phyloP scores from a whole-genome alignment of 371 early-diverging fungal genomes.

The Furculomyces boomerangus region DNA sequence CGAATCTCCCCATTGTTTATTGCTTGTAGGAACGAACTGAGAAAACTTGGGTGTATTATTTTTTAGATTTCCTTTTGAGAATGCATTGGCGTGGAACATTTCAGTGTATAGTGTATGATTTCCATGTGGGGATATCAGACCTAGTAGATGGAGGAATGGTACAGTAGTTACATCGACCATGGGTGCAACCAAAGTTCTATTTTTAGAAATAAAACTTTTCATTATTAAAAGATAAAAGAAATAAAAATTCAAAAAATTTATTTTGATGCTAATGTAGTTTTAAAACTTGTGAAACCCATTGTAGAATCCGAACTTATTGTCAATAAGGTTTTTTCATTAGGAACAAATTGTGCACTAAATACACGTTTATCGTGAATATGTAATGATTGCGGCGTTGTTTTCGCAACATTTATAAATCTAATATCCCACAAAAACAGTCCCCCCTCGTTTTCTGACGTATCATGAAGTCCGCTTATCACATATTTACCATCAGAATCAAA shows the following conservation, averaged over 20 bases:
- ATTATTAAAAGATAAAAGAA: not conserved
- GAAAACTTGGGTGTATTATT: slow-evolving; percentile 4
- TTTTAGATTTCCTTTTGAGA: slow-evolving; percentile 20
- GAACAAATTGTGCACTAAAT: not conserved
- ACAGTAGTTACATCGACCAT: slow-evolving; percentile 64
- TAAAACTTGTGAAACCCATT: not conserved
- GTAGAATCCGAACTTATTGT: slow-evolving; percentile 1
- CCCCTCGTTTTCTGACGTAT: slow-evolving; percentile 2
- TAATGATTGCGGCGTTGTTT: slow-evolving; percentile 1
- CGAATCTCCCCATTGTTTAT: slow-evolving; percentile 12
- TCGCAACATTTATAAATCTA: slow-evolving; percentile 1
- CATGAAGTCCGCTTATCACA: slow-evolving; percentile 1
- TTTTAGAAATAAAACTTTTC: not conserved
- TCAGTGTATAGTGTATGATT: slow-evolving; percentile 50
- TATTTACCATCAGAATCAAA: slow-evolving; percentile 2
- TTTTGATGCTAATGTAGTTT: not conserved
- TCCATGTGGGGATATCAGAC: slow-evolving; percentile 37
- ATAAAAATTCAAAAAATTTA: not conserved
- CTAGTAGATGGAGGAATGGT: slow-evolving; percentile 45
- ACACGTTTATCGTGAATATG: slow-evolving; percentile 4
- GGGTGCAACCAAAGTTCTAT: slow-evolving; percentile 46
- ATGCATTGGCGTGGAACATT: slow-evolving; percentile 56
- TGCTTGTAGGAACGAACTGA: slow-evolving; percentile 9
- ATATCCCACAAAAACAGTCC: slow-evolving; percentile 5
- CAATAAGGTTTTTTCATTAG: not conserved